Evolutionary conservation across 768 basidiomycete genomes (phyloP), one percentile per base, ranked within the genome.

Genomic region (Macrocybe gigantea): DNA sequence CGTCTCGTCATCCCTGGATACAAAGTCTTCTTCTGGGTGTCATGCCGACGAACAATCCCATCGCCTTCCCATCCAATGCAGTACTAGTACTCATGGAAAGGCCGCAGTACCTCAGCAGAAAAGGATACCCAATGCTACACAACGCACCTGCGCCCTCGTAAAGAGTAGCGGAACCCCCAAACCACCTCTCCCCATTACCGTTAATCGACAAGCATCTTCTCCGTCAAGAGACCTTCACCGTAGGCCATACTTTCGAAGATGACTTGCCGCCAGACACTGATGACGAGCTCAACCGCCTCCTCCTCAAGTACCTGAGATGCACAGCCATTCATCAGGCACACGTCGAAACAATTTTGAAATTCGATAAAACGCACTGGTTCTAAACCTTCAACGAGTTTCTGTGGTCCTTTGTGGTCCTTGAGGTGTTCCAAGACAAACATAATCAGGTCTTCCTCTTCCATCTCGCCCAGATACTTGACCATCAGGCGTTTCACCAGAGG

Each of bases 241-340:
- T 90, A 93, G 29, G 93, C 89, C 80, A 91, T 87, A 59, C 91
- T 93, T 73, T 97, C 93, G 62, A 95, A 95, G 44, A 93, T 89
- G 56, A 95, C 78, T 67, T 92, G 88, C 47, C 91, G 81, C 93
- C 93, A 97, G 41, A 96, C 74, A 51, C 75, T 76, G 56, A 84
- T 64, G n/a, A 80, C 73, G 49, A 94, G 78, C 51, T 91, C 84
- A 29, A 71, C 69, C 5, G 93, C 93, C 62, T 97, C 93, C 64
- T 95, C 93, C 61, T 93, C 93, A 33, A 97, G 72, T 3, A 96
- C 90, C 93, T 96, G 59, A 35, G 30, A 37, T 50, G 53, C 37
- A 58, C 36, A 13, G 33, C 5, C 31, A 29, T 38, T 40, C 36
- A 34, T 45, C 11, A 34, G 32, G 31, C 5, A 45, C 22, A 42